Percentiles rank a stretch among this genome's conserved stretches.
Conservation (phyloP, 106 monocot genomes). For the Xerophyta viscosa region DNA sequence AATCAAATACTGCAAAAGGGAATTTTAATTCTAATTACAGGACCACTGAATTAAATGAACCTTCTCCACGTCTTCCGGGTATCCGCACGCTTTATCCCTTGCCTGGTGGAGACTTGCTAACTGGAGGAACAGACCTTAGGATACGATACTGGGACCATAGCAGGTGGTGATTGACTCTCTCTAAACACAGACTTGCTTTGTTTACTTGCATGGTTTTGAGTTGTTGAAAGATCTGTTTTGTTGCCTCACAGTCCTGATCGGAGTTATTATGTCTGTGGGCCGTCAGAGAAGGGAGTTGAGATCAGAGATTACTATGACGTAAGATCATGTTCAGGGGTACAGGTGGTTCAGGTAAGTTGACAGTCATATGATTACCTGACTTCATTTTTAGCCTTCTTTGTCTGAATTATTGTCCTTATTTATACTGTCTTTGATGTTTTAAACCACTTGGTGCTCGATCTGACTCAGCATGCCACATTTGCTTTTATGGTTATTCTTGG, state of each 20-base stretch:
- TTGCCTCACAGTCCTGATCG: conserved; percentile 53
- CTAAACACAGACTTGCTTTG: too few species aligned
- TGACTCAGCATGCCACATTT: too few species aligned
- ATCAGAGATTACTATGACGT: conserved; percentile 63
- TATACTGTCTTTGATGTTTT: neutral
- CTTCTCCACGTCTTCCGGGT: conserved; percentile 64
- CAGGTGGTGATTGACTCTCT: conserved; percentile 43
- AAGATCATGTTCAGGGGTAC: conserved; percentile 65
- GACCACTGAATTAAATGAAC: conserved; percentile 69
- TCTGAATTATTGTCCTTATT: too few species aligned
- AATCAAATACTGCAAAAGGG: conserved; percentile 27
- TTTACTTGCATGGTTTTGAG: too few species aligned
- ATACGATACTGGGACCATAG: conserved; percentile 86
- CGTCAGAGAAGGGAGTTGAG: conserved; percentile 56
- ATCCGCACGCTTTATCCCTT: conserved; percentile 71
- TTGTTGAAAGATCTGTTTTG: neutral
- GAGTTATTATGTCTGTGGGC: conserved; percentile 75
- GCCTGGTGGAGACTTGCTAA: conserved; percentile 78
- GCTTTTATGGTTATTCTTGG: too few species aligned
- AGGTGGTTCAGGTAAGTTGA: conserved; percentile 82
- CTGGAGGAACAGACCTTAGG: conserved; percentile 84
- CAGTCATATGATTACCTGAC: neutral
- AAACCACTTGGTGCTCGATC: too few species aligned
- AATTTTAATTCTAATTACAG: conserved; percentile 55
- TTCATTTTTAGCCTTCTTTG: too few species aligned